A percentile compares a stretch with the other conserved stretches of the same genome.
These are phyloP conservation scores for Aureobasidium sp. DNA, from an alignment of 2,329 filamentous ascomycete genomes.

Conservation along the genomic window DNA sequence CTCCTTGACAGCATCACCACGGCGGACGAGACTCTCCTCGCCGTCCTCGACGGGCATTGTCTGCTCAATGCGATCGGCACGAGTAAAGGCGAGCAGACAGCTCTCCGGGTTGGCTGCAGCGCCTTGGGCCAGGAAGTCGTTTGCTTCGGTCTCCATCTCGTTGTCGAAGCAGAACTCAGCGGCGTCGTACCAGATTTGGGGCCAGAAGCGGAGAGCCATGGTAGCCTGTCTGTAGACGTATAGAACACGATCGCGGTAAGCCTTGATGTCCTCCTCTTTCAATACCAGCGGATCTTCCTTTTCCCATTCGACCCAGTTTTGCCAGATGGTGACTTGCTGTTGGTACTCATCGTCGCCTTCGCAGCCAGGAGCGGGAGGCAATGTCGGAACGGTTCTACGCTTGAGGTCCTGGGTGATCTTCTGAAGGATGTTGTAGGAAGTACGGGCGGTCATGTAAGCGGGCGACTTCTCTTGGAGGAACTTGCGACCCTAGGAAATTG, in stretches of 20 bases:
- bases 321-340: slow-evolving; percentile 82
- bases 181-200: slow-evolving; percentile 91
- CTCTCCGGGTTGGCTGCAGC: slow-evolving; percentile 89
- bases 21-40: slow-evolving; percentile 55
- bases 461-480: slow-evolving; percentile 89
- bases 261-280: slow-evolving; percentile 67
- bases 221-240: slow-evolving; percentile 91
- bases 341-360: slow-evolving; percentile 78
- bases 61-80: slow-evolving; percentile 78
- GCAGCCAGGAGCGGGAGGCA: slow-evolving; percentile 78
- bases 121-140: slow-evolving; percentile 72
- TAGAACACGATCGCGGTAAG: slow-evolving; percentile 69
- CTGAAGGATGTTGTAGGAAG: slow-evolving; percentile 81
- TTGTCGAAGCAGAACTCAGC: slow-evolving; percentile 88
- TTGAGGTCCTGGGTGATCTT: slow-evolving; percentile 72
- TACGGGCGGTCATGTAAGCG: slow-evolving; percentile 91
- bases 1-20: slow-evolving; percentile 66
- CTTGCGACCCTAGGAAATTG: slow-evolving; percentile 65
- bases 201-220: slow-evolving; percentile 90
- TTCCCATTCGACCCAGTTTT: slow-evolving; percentile 91
- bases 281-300: slow-evolving; percentile 85
- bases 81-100: slow-evolving; percentile 79
- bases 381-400: slow-evolving; percentile 66
- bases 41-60: slow-evolving; percentile 63
- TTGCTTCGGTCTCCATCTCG: slow-evolving; percentile 60